Evolutionary conservation across 805 yeast species (phyloP).

Genomic region (Monosporozyma yasuniensis): DNA sequence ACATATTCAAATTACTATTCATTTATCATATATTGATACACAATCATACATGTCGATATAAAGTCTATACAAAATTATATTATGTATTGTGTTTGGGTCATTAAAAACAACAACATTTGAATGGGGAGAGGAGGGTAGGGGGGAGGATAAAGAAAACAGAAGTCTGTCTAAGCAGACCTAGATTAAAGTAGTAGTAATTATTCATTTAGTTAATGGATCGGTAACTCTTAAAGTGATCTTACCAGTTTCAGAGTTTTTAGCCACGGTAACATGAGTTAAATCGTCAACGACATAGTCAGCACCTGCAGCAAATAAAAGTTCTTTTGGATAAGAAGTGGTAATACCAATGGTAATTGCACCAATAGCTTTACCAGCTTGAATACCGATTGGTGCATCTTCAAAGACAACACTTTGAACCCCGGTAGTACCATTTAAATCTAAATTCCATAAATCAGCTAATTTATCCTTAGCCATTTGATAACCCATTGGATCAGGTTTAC

Average conservation of each 20-base stretch:
- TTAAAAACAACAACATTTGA: not conserved
- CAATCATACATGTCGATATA: not conserved
- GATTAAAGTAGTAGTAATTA: not conserved
- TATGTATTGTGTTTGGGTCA: not conserved
- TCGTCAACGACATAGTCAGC: constrained; percentile 72
- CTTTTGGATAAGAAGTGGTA: constrained; percentile 60
- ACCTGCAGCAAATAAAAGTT: constrained; percentile 57
- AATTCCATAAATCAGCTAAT: constrained; percentile 35
- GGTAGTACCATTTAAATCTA: constrained; percentile 8
- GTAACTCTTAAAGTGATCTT: constrained; percentile 7
- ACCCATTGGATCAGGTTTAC: constrained; percentile 80
- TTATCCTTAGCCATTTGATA: constrained; percentile 49
- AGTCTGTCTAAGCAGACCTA: too few relatives aligned
- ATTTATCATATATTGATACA: not conserved
- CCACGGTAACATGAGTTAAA: constrained; percentile 31
- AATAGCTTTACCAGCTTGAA: constrained; percentile 66
- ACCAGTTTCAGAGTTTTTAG: constrained; percentile 5
- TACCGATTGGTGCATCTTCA: constrained; percentile 83
- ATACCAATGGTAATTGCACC: constrained; percentile 72
- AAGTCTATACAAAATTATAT: not conserved
- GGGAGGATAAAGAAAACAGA: not conserved
- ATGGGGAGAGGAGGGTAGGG: not conserved
- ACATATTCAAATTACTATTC: not conserved
- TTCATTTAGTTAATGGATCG: constrained; percentile 4
- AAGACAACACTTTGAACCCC: constrained; percentile 44